These are phyloP conservation scores for Wickerhamiella domercqiae DNA, from an alignment of 805 yeast genomes.

Conservation along the genomic window DNA sequence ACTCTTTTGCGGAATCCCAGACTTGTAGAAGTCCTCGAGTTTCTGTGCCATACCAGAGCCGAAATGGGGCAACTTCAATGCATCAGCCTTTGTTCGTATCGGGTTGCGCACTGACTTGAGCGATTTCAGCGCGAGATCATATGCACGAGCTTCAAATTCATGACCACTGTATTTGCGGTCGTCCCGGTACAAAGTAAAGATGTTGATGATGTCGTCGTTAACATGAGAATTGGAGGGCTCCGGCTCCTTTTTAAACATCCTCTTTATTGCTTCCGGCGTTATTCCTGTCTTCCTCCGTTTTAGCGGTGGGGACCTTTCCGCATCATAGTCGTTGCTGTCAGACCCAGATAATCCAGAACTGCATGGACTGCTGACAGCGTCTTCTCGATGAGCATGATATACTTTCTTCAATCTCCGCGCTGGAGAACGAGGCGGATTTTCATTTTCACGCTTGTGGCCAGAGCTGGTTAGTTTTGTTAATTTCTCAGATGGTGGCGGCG, in stretches of 20 bases:
- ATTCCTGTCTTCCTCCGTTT: not conserved
- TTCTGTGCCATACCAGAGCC: constrained; percentile 30
- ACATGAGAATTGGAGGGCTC: not conserved
- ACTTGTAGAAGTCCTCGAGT: constrained; percentile 31
- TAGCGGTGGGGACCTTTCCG: not conserved
- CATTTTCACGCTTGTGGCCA: not conserved
- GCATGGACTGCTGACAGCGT: not conserved
- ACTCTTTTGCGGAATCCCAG: constrained; percentile 16
- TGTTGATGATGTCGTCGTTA: constrained; percentile 21
- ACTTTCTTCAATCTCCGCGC: not conserved
- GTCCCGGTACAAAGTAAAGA: constrained; percentile 22
- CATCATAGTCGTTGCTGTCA: not conserved
- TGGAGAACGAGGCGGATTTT: not conserved
- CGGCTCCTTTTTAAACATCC: not conserved
- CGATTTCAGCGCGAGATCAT: constrained; percentile 31
- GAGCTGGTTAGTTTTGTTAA: not conserved
- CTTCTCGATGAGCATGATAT: constrained; percentile 1
- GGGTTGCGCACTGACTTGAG: constrained; percentile 19
- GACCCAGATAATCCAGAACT: no score
- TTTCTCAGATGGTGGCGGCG: not conserved
- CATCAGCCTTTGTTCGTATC: constrained; percentile 27
- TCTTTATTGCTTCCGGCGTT: not conserved
- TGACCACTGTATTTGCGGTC: constrained; percentile 26
- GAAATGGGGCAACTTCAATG: constrained; percentile 27
- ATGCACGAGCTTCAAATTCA: constrained; percentile 28